Evolutionary conservation across 2,329 filamentous ascomycete species (phyloP).

Genomic region (Dactylellina cionopaga): DNA sequence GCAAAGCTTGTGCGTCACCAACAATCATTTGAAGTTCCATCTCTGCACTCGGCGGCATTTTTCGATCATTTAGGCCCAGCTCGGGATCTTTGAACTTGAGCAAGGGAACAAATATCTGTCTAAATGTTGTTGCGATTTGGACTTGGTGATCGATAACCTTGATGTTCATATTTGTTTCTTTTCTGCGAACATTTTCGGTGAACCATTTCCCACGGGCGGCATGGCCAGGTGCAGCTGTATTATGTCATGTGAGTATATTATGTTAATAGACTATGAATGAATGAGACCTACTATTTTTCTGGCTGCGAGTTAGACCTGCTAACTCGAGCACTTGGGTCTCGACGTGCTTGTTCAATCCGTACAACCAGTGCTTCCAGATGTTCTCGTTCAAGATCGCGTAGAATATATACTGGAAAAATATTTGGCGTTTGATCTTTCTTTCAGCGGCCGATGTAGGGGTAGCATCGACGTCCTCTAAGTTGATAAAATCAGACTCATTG

Average conservation of each 20-base stretch:
- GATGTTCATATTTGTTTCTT: conserved; percentile 33
- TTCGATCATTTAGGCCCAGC: background rate
- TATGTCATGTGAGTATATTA: background rate
- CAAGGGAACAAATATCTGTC: conserved; percentile 38
- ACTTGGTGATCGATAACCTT: conserved; percentile 17
- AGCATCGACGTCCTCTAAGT: background rate
- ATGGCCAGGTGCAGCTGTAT: conserved; percentile 24
- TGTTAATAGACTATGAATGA: background rate
- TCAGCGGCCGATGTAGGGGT: background rate
- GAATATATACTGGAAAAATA: conserved; percentile 49
- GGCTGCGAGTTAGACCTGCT: background rate
- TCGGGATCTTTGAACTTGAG: conserved; percentile 3
- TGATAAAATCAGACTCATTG: conserved; percentile 16
- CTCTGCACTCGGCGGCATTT: conserved; percentile 25
- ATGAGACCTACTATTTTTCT: conserved; percentile 34
- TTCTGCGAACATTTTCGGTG: conserved; percentile 34
- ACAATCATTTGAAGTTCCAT: conserved; percentile 36
- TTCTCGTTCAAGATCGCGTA: conserved; percentile 27
- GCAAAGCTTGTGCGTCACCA: conserved; percentile 42
- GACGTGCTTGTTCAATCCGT: conserved; percentile 7
- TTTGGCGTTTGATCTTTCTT: conserved; percentile 15
- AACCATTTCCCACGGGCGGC: conserved; percentile 33
- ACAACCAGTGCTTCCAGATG: conserved; percentile 47
- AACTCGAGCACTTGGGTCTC: conserved; percentile 8
- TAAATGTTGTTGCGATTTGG: conserved; percentile 27